Conservation (phyloP, 148 eudicot genomes). For the Dysphania ambrosioides region DNA sequence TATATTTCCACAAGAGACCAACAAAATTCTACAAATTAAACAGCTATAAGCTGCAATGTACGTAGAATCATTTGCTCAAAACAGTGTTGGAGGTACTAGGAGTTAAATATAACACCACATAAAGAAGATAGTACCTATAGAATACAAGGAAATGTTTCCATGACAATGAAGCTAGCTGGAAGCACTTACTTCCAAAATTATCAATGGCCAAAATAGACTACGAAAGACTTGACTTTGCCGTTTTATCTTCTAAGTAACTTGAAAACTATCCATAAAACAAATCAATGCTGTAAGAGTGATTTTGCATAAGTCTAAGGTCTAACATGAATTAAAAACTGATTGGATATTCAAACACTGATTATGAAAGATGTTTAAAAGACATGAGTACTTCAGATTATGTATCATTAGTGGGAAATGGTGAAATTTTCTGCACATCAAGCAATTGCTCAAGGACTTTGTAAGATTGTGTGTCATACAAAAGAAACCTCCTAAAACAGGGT, state of each 20-base stretch:
- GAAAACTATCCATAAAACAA: not conserved
- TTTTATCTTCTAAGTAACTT: not conserved
- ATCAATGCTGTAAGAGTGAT: not conserved
- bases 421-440: no score
- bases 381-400: no score
- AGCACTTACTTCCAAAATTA: not conserved
- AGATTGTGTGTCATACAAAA: no score
- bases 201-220: not conserved
- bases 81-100: not conserved
- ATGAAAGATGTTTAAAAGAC: no score
- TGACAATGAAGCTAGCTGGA: not conserved
- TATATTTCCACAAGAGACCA: not conserved
- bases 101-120: not conserved
- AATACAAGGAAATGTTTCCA: not conserved
- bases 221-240: not conserved
- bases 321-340: not conserved
- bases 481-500: no score
- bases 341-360: no score
- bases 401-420: no score
- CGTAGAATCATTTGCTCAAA: not conserved
- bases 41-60: not conserved
- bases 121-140: not conserved
- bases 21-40: not conserved
- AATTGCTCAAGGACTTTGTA: no score
- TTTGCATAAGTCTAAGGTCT: not conserved